A percentile compares a stretch with the other conserved stretches of the same genome.
Conservation (phyloP, 495 filamentous ascomycete genomes). For the Massariosphaeria phaeospora region DNA sequence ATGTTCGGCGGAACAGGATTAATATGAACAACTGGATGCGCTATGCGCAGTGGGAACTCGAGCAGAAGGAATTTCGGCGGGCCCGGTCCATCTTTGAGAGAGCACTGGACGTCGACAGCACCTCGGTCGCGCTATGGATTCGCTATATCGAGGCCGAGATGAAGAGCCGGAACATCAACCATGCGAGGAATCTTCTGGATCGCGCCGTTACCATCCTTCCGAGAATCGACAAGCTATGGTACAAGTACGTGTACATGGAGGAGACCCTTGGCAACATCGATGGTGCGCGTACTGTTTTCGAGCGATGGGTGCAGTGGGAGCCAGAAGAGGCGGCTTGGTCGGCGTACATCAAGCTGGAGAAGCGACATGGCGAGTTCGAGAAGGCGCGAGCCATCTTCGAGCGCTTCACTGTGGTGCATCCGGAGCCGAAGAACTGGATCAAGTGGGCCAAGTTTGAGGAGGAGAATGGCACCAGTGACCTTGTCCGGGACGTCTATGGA, state of each 20-base stretch:
- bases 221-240: constrained; percentile 92
- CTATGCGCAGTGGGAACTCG: constrained; percentile 94
- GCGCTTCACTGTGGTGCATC: constrained; percentile 87
- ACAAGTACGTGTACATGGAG: constrained; percentile 98
- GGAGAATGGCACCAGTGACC: constrained; percentile 82
- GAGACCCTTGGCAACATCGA: constrained; percentile 92
- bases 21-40: constrained; percentile 99
- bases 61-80: constrained; percentile 96
- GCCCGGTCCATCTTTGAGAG: constrained; percentile 96
- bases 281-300: constrained; percentile 90
- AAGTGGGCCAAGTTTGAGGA: constrained; percentile 98
- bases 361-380: constrained; percentile 85
- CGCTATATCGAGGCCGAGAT: constrained; percentile 95
- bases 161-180: constrained; percentile 84
- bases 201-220: constrained; percentile 91
- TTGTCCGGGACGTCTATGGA: constrained; percentile 90
- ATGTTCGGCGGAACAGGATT: constrained; percentile 88
- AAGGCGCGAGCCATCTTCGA: constrained; percentile 81
- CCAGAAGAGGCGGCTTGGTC: constrained; percentile 93
- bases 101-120: constrained; percentile 85
- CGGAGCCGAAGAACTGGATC: constrained; percentile 95
- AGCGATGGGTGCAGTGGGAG: constrained; percentile 98
- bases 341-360: constrained; percentile 94
- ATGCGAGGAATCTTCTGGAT: constrained; percentile 90
- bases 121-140: constrained; percentile 76